Conservation (phyloP, 164 flowering plant genomes). For the Nymphaea thermarum region DNA sequence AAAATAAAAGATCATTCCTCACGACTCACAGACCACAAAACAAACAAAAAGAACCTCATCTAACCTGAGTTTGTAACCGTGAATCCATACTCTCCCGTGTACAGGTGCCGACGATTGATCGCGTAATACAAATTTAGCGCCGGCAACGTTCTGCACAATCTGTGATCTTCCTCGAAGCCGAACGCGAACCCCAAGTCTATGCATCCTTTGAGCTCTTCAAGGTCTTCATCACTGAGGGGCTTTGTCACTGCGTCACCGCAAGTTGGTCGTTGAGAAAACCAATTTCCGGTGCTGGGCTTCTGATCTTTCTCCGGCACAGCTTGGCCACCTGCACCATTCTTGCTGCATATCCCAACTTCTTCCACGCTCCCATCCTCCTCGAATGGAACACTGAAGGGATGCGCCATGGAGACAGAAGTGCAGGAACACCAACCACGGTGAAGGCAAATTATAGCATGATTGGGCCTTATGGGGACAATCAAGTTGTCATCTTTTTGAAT, state of each 20-base stretch:
- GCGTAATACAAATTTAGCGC: slow-evolving; percentile 75
- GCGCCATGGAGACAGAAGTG: too few relatives aligned
- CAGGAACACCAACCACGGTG: too few relatives aligned
- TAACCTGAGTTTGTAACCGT: background rate
- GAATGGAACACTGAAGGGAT: too few relatives aligned
- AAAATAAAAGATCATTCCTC: background rate
- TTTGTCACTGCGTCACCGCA: background rate
- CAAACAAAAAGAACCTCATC: background rate
- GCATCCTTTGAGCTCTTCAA: slow-evolving; percentile 63
- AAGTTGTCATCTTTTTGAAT: background rate
- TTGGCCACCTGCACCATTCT: too few relatives aligned
- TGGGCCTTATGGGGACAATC: background rate
- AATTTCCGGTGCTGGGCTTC: background rate
- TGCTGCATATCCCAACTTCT: too few relatives aligned
- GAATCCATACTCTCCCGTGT: background rate
- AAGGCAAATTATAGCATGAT: too few relatives aligned
- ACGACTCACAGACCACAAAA: background rate
- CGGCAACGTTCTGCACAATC: slow-evolving; percentile 52
- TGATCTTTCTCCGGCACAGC: too few relatives aligned
- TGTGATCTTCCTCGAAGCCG: slow-evolving; percentile 51
- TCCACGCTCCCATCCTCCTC: too few relatives aligned
- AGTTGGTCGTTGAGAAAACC: background rate
- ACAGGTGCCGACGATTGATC: slow-evolving; percentile 39
- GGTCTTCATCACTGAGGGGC: slow-evolving; percentile 42
- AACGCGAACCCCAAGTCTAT: slow-evolving; percentile 85